A percentile compares a stretch with the other conserved stretches of the same genome.
Evolutionary conservation across 177 flowering plant species (phyloP).

Genomic region (Vitis hybrid): DNA sequence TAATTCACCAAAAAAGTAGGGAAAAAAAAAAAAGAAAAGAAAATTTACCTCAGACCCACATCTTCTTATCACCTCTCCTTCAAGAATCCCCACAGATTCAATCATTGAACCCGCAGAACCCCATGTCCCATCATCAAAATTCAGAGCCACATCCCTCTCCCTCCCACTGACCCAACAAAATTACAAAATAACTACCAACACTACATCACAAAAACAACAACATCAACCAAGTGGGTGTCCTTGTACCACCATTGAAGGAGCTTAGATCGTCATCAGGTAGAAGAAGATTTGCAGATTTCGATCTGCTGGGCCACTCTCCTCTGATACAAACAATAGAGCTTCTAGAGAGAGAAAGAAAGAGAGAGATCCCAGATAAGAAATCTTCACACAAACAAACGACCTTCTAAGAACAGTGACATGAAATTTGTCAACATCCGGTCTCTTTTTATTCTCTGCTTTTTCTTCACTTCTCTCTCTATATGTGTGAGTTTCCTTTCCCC

Average conservation of each 20-base stretch:
- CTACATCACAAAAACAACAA: constrained; percentile 10
- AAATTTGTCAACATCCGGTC: constrained; percentile 95
- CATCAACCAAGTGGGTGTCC: constrained; percentile 17
- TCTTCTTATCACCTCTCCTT: constrained; percentile 38
- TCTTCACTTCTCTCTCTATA: constrained; percentile 29
- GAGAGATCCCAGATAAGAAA: constrained; percentile 86
- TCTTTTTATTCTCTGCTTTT: constrained; percentile 81
- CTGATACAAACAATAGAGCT: too few relatives aligned
- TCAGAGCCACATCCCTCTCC: constrained; percentile 15
- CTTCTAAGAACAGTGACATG: constrained; percentile 84
- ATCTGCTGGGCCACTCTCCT: constrained; percentile 64
- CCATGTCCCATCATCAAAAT: constrained; percentile 22
- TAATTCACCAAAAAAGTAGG: constrained; percentile 8
- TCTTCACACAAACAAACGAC: constrained; percentile 66
- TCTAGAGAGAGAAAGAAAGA: constrained; percentile 36
- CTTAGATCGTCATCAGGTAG: constrained; percentile 58
- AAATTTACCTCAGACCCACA: constrained; percentile 75
- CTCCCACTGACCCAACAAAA: constrained; percentile 16
- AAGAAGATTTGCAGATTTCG: constrained; percentile 50
- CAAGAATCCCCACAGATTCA: constrained; percentile 39
- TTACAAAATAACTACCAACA: constrained; percentile 3
- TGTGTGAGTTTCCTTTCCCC: background rate
- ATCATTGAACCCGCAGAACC: constrained; percentile 22
- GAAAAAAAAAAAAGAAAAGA: constrained; percentile 4
- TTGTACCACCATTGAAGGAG: constrained; percentile 50